Evolutionary conservation across 129 eudicot species (phyloP).

Genomic region (Dittrichia graveolens): DNA sequence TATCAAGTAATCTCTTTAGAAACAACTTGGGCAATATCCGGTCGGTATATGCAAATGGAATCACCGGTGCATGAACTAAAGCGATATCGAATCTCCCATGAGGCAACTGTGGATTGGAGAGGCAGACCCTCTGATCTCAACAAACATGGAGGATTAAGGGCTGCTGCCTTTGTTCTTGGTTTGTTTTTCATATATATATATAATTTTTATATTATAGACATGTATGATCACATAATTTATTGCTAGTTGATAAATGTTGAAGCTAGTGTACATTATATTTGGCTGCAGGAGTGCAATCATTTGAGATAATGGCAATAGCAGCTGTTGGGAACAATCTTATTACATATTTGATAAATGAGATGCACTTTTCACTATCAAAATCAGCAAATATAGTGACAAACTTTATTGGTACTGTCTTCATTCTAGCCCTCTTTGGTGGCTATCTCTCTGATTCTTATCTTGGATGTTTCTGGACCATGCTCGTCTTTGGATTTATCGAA

Average conservation of each 20-base stretch:
- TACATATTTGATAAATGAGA: slow-evolving; percentile 84
- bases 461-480: slow-evolving; percentile 95
- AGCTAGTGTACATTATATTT: not conserved
- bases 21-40: no score
- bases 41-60: no score
- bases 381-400: slow-evolving; percentile 93
- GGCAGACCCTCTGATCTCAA: slow-evolving; percentile 72
- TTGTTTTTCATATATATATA: slow-evolving; percentile 18
- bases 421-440: slow-evolving; percentile 90
- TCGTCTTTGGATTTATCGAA: slow-evolving; percentile 90
- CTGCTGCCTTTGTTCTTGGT: slow-evolving; percentile 96
- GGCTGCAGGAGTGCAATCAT: slow-evolving; percentile 87
- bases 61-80: no score
- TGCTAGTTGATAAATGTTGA: not conserved
- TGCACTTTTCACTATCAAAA: slow-evolving; percentile 82
- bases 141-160: slow-evolving; percentile 82
- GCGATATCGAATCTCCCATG: slow-evolving; percentile 27
- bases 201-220: no score
- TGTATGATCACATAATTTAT: slow-evolving; percentile 11
- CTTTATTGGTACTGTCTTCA: slow-evolving; percentile 80
- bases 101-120: slow-evolving; percentile 72
- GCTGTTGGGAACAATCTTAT: slow-evolving; percentile 96
- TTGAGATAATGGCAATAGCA: slow-evolving; percentile 96
- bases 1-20: no score
- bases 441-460: slow-evolving; percentile 88